Evolutionary conservation across 192 early-diverging fungal genomes (phyloP).

Genomic region (Paraglomus brasilianum): DNA sequence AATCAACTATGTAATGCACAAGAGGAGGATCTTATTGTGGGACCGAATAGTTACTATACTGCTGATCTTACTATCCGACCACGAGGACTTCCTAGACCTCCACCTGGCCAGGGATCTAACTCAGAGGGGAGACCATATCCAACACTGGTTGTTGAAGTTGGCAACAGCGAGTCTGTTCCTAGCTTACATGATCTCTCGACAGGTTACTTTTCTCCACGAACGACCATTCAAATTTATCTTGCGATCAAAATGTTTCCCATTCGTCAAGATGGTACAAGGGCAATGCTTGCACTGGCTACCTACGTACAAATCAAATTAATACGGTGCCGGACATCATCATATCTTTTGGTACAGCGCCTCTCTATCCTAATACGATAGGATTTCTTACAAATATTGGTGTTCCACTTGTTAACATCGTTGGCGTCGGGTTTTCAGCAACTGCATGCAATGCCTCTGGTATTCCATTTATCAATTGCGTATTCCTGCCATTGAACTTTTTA

Average conservation of each 20-base stretch:
- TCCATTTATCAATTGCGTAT: neutral
- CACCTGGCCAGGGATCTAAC: slow-evolving; percentile 7
- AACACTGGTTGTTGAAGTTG: slow-evolving; percentile 25
- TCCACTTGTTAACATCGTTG: neutral
- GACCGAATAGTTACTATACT: slow-evolving; percentile 12
- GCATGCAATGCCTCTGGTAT: neutral
- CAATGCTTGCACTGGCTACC: slow-evolving; percentile 14
- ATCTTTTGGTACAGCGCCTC: slow-evolving; percentile 2
- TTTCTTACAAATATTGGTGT: neutral
- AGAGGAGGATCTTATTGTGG: neutral
- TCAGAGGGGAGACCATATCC: slow-evolving; percentile 3
- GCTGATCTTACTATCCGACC: slow-evolving; percentile 15
- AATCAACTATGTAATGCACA: slow-evolving; percentile 1
- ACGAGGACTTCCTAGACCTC: neutral
- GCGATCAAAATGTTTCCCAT: slow-evolving; percentile 16
- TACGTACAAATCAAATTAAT: slow-evolving; percentile 4
- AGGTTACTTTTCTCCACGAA: slow-evolving; percentile 17
- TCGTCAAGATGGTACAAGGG: neutral
- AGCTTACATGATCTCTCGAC: slow-evolving; percentile 10
- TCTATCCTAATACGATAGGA: neutral
- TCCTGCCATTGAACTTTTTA: neutral
- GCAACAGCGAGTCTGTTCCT: slow-evolving; percentile 9
- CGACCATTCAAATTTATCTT: neutral
- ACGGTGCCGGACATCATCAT: neutral
- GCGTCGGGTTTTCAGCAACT: neutral